Evolutionary conservation across 2,329 filamentous ascomycete genomes (phyloP), one percentile per base, ranked within the genome.

Genomic region (Sporothrix humicola): DNA sequence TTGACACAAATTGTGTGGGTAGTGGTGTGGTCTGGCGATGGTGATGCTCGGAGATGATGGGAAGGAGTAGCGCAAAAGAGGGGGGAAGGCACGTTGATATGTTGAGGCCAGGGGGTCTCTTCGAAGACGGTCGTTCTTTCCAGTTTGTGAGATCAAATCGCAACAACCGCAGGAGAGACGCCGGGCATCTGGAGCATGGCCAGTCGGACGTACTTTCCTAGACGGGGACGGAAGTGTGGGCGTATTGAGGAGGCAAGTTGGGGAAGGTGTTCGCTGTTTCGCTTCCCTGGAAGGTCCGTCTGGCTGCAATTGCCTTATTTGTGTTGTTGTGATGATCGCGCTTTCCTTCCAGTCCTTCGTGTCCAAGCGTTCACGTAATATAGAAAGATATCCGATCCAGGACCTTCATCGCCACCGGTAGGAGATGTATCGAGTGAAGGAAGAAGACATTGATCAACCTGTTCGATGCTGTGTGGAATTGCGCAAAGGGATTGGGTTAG

Each of bases 301-400:
- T 72, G 17, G 46, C n/a, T 72, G 58, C 70, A n/a, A n/a, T 44
- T 72, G 17, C 56, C 69, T 48, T 8, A 58, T 46, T 44, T 13
- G 68, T 46, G 31, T 42, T n/a, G 23, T 59, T 48, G 20, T 42
- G 12, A 17, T n/a, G 50, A 59, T 31, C 23, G 68, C 37, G 9
- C 20, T n/a, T 31, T 48, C 52, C 23, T 59, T 59, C 69, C 54
- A 44, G 42, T 37, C 54, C n/a, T n/a, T 37, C 3, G 31, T 7
- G 31, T 37, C 31, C 31, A 12, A 23, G 7, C 2, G 12, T 61
- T 59, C 20, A 58, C 42, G 54, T 26, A 6, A 42, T n/a, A 54
- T 23, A 48, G 20, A 54, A 1, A 10, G 26, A 31, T 6, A 46
- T 31, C 10, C 52, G 50, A 58, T 46, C 26, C 61, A 66, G 20